phyloP scores from a whole-genome alignment of 1,284 basidiomycete genomes.

The Golubevia sp. region DNA sequence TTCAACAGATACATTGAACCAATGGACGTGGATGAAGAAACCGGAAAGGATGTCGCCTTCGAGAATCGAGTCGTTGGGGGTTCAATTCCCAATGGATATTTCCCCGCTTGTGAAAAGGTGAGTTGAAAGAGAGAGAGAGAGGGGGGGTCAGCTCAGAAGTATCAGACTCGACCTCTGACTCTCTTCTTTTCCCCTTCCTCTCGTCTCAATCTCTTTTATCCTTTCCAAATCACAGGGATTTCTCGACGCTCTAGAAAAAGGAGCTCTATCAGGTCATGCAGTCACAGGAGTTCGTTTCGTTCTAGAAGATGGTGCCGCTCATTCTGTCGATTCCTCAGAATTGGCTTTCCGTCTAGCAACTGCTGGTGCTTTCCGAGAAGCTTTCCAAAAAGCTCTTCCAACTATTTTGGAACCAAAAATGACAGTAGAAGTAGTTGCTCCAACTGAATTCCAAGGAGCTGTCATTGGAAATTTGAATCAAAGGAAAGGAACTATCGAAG shows the following conservation, averaged over 20 bases:
- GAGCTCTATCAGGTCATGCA: constrained; percentile 83
- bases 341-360: constrained; percentile 89
- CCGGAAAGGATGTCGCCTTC: constrained; percentile 84
- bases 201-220: background rate
- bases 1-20: constrained; percentile 72
- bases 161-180: too few relatives aligned
- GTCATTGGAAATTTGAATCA: constrained; percentile 95
- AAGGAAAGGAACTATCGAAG: constrained; percentile 89
- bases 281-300: constrained; percentile 87
- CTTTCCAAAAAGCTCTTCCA: constrained; percentile 76
- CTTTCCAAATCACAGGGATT: constrained; percentile 73
- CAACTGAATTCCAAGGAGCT: constrained; percentile 93
- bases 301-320: constrained; percentile 87
- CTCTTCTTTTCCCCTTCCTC: background rate
- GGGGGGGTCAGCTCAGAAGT: too few relatives aligned
- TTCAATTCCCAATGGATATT: constrained; percentile 86
- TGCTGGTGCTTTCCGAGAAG: constrained; percentile 90
- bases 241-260: constrained; percentile 90
- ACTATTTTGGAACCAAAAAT: constrained; percentile 96
- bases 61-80: constrained; percentile 89
- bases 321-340: constrained; percentile 96
- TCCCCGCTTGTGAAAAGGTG: constrained; percentile 93
- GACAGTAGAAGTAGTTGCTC: constrained; percentile 96
- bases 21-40: constrained; percentile 78
- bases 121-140: too few relatives aligned